Percentiles rank a stretch among this genome's conserved stretches.
Evolutionary conservation across 2,329 filamentous ascomycete genomes (phyloP).

Genomic region (Penicillium sp.): DNA sequence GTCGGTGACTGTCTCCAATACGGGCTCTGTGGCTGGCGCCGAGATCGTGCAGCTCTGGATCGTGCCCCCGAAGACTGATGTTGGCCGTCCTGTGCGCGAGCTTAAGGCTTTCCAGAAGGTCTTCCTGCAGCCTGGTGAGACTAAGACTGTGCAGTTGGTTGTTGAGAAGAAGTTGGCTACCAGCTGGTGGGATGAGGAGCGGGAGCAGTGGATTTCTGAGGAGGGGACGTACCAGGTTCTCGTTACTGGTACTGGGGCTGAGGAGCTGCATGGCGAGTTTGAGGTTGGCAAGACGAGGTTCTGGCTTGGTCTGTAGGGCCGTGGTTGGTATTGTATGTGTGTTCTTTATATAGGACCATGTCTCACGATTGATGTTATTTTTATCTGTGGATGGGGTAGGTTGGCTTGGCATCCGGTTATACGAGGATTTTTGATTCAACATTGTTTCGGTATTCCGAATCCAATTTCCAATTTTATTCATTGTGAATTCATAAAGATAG

Average conservation of each 20-base stretch:
- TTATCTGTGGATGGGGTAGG: neutral
- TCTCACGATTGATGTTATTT: constrained; percentile 4
- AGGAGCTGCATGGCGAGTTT: constrained; percentile 47
- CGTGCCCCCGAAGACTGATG: constrained; percentile 38
- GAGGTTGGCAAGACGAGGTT: constrained; percentile 54
- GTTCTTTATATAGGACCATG: neutral
- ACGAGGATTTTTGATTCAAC: neutral
- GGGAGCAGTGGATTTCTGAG: constrained; percentile 58
- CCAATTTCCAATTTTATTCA: neutral
- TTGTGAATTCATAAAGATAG: neutral
- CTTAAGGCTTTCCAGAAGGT: constrained; percentile 60
- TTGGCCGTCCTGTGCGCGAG: constrained; percentile 53
- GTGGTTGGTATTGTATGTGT: neutral
- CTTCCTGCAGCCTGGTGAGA: constrained; percentile 52
- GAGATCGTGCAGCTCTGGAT: constrained; percentile 52
- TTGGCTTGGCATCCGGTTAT: neutral
- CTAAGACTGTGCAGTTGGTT: constrained; percentile 48
- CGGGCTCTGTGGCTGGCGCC: constrained; percentile 44
- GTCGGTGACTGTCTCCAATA: constrained; percentile 45
- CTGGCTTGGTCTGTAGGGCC: constrained; percentile 54
- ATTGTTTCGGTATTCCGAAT: neutral
- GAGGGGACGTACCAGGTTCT: constrained; percentile 57
- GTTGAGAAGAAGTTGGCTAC: constrained; percentile 56
- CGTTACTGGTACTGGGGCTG: constrained; percentile 50
- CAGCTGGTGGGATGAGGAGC: constrained; percentile 62